Base-by-base conservation (phyloP, 2,329 filamentous ascomycete species). In the Fusarium anguioides region DNA sequence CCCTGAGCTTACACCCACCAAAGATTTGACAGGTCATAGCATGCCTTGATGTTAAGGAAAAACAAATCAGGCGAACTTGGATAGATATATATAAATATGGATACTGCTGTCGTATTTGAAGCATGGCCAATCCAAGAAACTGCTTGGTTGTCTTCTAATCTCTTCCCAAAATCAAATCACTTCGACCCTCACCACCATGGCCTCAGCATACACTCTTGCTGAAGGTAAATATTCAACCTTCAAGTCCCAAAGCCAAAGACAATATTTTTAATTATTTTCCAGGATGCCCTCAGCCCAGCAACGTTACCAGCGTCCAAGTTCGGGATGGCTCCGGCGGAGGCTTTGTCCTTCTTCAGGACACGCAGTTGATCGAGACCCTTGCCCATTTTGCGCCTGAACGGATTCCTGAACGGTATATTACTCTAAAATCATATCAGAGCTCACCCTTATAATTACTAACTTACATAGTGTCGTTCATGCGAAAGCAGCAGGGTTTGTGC, bases 301-400 rank as follows among this genome's bases (percentile, higher is more conserved):
- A 53, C 18, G 40, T 14, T 11, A 53, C 50, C 9, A 53, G 40
- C 26, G 40, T 37, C n/a, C 50, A 53, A 31, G 14, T 53, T 10
- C 18, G 50, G 18, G 37, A 53, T 29, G 50, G 40, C 15, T 45
- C 51, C 10, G 40, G 54, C 21, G 51, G 51, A 29, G 63, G 64
- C 8, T 45, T 64, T 17, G 57, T 64, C 36, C 80, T 90, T 55
- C 82, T 90, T 15, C 87, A 90, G 70, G 87, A 90, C 74, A 89
- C 89, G 73, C 87, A 90, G 71, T 76, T 91, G 72, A 86, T 91
- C 68, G 89, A 89, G 66, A 79, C 88, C 31, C 81, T 91, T 44
- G 83, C 82, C 18, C 80, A 84, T 75, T 84, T 86, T 74, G 81
- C 81, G 74, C 81, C 82, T 14, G 82, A 84, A 70, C 78, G 82